A percentile compares a stretch with the other conserved stretches of the same genome.
These are phyloP conservation scores for Boletus sp. DNA, from an alignment of 1,284 basidiomycete genomes.

Conservation along the genomic window DNA sequence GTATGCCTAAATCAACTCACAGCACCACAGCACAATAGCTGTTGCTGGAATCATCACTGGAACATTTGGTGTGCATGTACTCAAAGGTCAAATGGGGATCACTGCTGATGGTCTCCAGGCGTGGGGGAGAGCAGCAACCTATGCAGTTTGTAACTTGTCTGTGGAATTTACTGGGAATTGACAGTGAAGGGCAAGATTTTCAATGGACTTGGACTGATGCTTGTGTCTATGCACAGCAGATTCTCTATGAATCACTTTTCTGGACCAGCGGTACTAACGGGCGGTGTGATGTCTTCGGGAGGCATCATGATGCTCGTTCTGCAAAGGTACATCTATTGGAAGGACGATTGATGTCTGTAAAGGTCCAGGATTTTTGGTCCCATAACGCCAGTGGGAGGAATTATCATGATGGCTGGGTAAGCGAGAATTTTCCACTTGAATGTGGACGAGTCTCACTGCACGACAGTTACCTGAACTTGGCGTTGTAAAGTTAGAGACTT, in stretches of 20 bases:
- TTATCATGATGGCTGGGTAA: constrained; percentile 76
- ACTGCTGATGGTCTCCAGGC: constrained; percentile 51
- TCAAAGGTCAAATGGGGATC: constrained; percentile 47
- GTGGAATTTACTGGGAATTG: constrained; percentile 9
- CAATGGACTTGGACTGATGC: constrained; percentile 73
- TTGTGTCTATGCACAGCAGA: constrained; percentile 68
- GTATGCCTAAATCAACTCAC: constrained; percentile 3
- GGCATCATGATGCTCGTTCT: constrained; percentile 64
- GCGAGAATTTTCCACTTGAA: constrained; percentile 22
- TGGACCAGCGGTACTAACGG: constrained; percentile 63
- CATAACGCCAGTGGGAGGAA: constrained; percentile 72
- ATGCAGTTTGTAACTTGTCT: constrained; percentile 47
- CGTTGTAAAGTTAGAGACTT: constrained; percentile 35
- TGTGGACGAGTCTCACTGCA: constrained; percentile 13
- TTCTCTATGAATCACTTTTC: constrained; percentile 64
- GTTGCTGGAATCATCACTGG: constrained; percentile 58
- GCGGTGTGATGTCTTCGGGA: constrained; percentile 66
- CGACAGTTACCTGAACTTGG: constrained; percentile 51
- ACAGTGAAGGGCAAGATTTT: constrained; percentile 48
- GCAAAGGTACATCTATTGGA: constrained; percentile 30
- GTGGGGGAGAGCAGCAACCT: constrained; percentile 63
- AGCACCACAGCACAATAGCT: constrained; percentile 34
- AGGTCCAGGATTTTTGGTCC: constrained; percentile 67
- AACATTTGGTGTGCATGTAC: constrained; percentile 68
- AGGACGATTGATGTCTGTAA: constrained; percentile 9